Percentiles rank a stretch among this genome's conserved stretches.
These are phyloP conservation scores for Periconia digitata DNA, from an alignment of 2,329 filamentous ascomycete genomes.

Conservation along the genomic window DNA sequence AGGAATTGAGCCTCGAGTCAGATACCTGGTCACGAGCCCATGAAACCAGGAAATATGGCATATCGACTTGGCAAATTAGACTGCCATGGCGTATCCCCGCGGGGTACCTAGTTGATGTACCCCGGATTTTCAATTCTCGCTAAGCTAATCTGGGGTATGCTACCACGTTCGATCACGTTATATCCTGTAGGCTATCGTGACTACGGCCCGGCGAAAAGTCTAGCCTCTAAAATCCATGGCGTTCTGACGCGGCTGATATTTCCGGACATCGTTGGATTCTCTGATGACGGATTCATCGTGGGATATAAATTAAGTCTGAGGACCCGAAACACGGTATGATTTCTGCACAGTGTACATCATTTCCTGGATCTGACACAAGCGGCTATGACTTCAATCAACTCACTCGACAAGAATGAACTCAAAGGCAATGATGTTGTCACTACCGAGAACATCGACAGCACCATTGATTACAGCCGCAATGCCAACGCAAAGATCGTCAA, in stretches of 20 bases:
- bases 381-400: slow-evolving; percentile 14
- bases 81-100: slow-evolving; percentile 3
- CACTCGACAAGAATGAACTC: slow-evolving; percentile 4
- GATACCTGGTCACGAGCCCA: background rate
- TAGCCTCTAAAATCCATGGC: background rate
- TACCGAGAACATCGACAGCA: slow-evolving; percentile 11
- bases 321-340: background rate
- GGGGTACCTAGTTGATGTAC: slow-evolving; percentile 4
- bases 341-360: background rate
- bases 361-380: background rate
- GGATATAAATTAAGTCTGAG: background rate
- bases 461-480: slow-evolving; percentile 31
- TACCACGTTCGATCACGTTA: slow-evolving; percentile 3
- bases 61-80: background rate
- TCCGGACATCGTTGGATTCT: no score
- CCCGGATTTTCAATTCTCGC: slow-evolving; percentile 2
- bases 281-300: background rate
- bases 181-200: no score
- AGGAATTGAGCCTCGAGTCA: background rate
- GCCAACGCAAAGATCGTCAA: slow-evolving; percentile 30
- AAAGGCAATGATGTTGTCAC: slow-evolving; percentile 9
- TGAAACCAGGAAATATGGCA: background rate
- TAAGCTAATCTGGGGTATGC: background rate
- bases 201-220: no score
- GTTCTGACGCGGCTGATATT: background rate